These are phyloP conservation scores for Cercophora scortea DNA, from an alignment of 495 filamentous ascomycete species.

Conservation along the genomic window DNA sequence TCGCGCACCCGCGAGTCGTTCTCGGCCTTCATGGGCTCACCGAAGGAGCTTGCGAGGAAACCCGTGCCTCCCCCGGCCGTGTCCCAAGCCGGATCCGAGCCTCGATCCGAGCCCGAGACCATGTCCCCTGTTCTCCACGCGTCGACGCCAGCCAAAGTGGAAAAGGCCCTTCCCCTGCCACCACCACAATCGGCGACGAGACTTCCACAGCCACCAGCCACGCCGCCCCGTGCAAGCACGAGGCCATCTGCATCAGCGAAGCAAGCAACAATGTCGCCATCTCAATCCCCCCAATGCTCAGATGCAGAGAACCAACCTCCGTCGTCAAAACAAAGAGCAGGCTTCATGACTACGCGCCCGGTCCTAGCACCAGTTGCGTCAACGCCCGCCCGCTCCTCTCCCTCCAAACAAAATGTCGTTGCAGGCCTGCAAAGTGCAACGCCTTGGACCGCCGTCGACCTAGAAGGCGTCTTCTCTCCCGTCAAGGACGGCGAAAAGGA, in stretches of 20 bases:
- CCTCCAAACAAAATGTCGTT: constrained; percentile 55
- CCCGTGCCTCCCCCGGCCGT: constrained; percentile 1
- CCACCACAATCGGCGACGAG: constrained; percentile 17
- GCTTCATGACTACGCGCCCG: constrained; percentile 23
- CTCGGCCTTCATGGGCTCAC: constrained; percentile 2
- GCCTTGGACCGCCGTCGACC: constrained; percentile 68
- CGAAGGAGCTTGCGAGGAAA: constrained; percentile 8
- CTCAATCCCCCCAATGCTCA: constrained; percentile 66
- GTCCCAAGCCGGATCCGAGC: not conserved
- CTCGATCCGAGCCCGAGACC: not conserved
- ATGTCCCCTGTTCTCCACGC: not conserved
- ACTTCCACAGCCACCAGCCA: constrained; percentile 21
- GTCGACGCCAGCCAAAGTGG: constrained; percentile 8
- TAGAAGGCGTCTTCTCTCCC: constrained; percentile 52
- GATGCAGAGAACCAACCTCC: constrained; percentile 74
- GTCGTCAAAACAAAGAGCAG: constrained; percentile 46
- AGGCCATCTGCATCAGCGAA: constrained; percentile 24
- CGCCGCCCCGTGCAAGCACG: constrained; percentile 18
- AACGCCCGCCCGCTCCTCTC: constrained; percentile 52
- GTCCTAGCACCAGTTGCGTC: constrained; percentile 44
- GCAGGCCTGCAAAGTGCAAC: constrained; percentile 49
- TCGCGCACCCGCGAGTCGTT: constrained; percentile 5
- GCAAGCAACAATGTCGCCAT: constrained; percentile 40
- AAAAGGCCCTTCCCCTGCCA: constrained; percentile 23
- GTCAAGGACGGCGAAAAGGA: constrained; percentile 50